Evolutionary conservation across 306 rosid genomes (phyloP), one percentile per base, ranked within the genome.

Genomic region (Aeschynomene evenia): DNA sequence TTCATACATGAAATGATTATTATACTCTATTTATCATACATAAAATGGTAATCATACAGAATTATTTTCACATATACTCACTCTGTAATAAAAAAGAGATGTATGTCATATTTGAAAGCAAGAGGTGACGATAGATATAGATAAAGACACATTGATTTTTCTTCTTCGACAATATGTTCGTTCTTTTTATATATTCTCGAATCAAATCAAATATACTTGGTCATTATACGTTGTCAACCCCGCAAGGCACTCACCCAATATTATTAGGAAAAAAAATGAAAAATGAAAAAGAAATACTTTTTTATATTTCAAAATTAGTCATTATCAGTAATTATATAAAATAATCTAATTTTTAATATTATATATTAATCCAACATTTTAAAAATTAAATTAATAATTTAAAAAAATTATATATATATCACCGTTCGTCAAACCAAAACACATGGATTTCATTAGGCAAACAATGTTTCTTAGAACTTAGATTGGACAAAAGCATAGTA

Each of bases 401-500:
- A n/a, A n/a, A n/a, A n/a, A n/a, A n/a, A n/a, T n/a, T n/a, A n/a
- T n/a, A n/a, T n/a, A n/a, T n/a, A n/a, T n/a, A n/a, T n/a, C n/a
- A 39, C 13, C 48, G 13, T n/a, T 10, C 48, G 18, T 40, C 16
- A 40, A 40, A 11, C 48, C 48, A 7, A 0, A 31, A 31, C 36
- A 33, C 37, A 33, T 1, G 1, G 31, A 33, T 33, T 7, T 33
- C 37, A 15, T 6, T 46, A 1, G 7, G 6, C 5, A 8, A 19
- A 50, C 55, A 50, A 19, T 52, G 19, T 40, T 70, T 57, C 46
- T 26, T 26, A 36, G 16, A 70, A 29, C 56, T 57, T 56, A 61
- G 42, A 15, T 64, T 45, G 39, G 70, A 16, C 2, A 15, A n/a
- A n/a, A n/a, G 15, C 21, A 64, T 18, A 6, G 39, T n/a, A 11